These are phyloP conservation scores for Blastobotrys arbuscula DNA, from an alignment of 1,139 yeast genomes.

Conservation along the genomic window DNA sequence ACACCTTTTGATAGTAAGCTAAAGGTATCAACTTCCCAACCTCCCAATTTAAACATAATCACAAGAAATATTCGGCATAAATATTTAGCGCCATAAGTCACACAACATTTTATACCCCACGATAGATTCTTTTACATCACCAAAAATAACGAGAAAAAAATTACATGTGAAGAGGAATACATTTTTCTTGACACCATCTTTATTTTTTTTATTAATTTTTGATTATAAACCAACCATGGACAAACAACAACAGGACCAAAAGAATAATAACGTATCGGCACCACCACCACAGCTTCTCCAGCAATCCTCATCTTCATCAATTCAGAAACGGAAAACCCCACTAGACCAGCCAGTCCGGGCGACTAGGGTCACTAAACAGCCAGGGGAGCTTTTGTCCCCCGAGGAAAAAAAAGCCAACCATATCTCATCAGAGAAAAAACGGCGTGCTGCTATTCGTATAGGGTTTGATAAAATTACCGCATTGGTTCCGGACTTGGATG, in stretches of 20 bases:
- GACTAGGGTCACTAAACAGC: conserved; percentile 9
- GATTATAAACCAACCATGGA: too few relatives aligned
- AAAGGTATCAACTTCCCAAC: too few relatives aligned
- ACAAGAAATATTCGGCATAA: neutral
- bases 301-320: conserved; percentile 23
- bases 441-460: conserved; percentile 44
- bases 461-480: conserved; percentile 41
- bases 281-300: neutral
- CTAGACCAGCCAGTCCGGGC: neutral
- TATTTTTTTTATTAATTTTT: too few relatives aligned
- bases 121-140: neutral
- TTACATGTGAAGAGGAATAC: neutral
- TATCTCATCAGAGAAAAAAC: conserved; percentile 46
- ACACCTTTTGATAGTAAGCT: too few relatives aligned
- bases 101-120: neutral
- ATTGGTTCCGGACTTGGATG: conserved; percentile 39
- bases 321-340: conserved; percentile 24
- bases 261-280: too few relatives aligned
- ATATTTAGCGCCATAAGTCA: too few relatives aligned
- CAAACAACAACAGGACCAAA: too few relatives aligned
- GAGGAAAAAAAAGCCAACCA: conserved; percentile 39
- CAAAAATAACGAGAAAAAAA: neutral
- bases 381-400: conserved; percentile 27
- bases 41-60: too few relatives aligned
- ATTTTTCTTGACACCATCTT: too few relatives aligned